Evolutionary conservation across 2,329 filamentous ascomycete species (phyloP).

Genomic region (Dothideomycetidae sp.): DNA sequence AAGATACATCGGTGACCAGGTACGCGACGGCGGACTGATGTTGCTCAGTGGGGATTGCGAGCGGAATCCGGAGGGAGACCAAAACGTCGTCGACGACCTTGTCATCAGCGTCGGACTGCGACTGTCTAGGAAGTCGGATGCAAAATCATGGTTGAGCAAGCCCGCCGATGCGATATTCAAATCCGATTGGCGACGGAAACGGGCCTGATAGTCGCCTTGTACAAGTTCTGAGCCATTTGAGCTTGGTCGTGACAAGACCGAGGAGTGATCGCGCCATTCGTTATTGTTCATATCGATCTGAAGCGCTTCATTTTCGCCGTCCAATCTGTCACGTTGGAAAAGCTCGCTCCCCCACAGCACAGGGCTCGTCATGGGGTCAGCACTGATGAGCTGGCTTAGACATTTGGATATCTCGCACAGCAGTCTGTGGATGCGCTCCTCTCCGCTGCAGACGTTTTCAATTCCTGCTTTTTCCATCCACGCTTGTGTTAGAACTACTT

Average conservation of each 20-base stretch:
- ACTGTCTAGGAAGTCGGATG: constrained; percentile 53
- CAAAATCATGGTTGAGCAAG: constrained; percentile 37
- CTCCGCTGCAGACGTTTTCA: constrained; percentile 86
- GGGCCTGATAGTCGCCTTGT: constrained; percentile 2
- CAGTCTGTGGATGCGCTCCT: constrained; percentile 89
- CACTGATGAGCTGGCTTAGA: constrained; percentile 70
- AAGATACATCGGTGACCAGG: constrained; percentile 9
- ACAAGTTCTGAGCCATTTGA: constrained; percentile 8
- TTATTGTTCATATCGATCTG: constrained; percentile 25
- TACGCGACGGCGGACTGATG: constrained; percentile 34
- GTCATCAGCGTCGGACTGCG: constrained; percentile 55
- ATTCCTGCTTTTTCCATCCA: constrained; percentile 75
- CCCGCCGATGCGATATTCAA: constrained; percentile 43
- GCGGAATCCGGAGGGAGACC: constrained; percentile 69
- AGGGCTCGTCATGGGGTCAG: constrained; percentile 69
- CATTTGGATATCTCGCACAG: constrained; percentile 80
- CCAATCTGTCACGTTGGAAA: constrained; percentile 51
- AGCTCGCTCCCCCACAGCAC: constrained; percentile 88
- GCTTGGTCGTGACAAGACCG: constrained; percentile 5
- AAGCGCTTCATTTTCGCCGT: constrained; percentile 8
- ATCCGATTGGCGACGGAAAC: constrained; percentile 5
- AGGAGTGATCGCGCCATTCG: constrained; percentile 7
- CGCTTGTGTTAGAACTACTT: constrained; percentile 66
- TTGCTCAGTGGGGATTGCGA: constrained; percentile 49
- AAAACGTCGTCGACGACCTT: constrained; percentile 68